Conservation (phyloP, 1,139 yeast genomes). For the Ogataea hybrid region DNA sequence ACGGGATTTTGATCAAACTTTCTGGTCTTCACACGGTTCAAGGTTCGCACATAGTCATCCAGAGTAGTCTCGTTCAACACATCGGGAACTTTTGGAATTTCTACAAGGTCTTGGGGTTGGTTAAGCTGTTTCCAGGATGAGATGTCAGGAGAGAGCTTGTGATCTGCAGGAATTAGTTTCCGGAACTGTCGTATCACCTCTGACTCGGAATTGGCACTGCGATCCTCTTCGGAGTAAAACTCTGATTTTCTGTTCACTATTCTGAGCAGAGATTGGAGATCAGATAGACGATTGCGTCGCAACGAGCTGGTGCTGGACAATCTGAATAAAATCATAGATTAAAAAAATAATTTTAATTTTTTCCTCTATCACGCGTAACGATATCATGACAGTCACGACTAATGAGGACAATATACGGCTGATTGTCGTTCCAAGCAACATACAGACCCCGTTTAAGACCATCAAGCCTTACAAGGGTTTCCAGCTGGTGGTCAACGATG, state of each 20-base stretch:
- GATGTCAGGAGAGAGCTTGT: conserved; percentile 1
- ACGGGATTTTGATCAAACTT: conserved; percentile 8
- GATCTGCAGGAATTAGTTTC: conserved; percentile 2
- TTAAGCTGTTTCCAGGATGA: conserved; percentile 2
- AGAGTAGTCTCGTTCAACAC: conserved; percentile 9
- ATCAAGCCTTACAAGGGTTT: conserved; percentile 1
- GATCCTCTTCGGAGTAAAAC: conserved; percentile 9
- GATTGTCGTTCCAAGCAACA: conserved; percentile 15
- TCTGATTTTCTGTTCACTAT: not conserved
- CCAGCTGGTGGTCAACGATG: conserved; percentile 14
- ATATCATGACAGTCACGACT: not conserved
- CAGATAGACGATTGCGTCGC: conserved; percentile 1
- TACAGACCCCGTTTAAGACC: not conserved
- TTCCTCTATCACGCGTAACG: not conserved
- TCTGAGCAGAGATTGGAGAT: not conserved
- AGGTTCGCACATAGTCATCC: conserved; percentile 7
- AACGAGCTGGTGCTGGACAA: not conserved
- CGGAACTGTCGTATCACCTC: conserved; percentile 12
- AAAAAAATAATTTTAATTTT: not conserved
- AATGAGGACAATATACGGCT: conserved; percentile 7
- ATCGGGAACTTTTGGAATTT: conserved; percentile 15
- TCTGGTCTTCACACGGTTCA: conserved; percentile 15
- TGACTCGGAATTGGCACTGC: conserved; percentile 13
- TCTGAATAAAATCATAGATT: not conserved
- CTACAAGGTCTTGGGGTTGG: conserved; percentile 2